Percentiles rank a stretch among this genome's conserved stretches.
Conservation (phyloP, 257 asterid genomes). For the Solanum corneliomulleri region DNA sequence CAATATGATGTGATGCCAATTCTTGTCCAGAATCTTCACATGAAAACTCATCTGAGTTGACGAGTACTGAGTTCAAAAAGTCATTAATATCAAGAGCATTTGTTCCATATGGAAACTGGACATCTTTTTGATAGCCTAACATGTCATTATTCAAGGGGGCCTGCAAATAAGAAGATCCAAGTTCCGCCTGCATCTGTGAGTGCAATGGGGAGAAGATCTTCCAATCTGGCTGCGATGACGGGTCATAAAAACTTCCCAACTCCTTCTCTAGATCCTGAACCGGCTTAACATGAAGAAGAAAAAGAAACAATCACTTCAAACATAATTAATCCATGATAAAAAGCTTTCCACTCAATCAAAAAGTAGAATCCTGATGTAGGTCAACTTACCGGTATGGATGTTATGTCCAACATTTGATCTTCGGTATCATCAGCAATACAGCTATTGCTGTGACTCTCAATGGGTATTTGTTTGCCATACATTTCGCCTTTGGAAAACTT, state of each 20-base stretch:
- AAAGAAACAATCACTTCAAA: background rate
- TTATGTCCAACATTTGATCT: constrained; percentile 15
- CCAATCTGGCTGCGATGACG: constrained; percentile 30
- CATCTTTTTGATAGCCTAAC: constrained; percentile 4
- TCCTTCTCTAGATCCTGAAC: constrained; percentile 52
- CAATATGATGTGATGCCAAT: background rate
- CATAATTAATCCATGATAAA: background rate
- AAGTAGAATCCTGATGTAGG: background rate
- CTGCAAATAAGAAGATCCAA: constrained; percentile 35
- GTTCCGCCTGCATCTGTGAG: constrained; percentile 56
- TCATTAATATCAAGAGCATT: constrained; percentile 30
- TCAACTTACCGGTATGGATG: constrained; percentile 47
- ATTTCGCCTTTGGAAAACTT: constrained; percentile 9
- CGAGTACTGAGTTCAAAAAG: constrained; percentile 48
- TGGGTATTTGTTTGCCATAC: constrained; percentile 21
- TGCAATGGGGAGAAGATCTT: constrained; percentile 59
- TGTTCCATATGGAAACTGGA: constrained; percentile 46
- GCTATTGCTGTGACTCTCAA: constrained; percentile 5
- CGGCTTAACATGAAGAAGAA: constrained; percentile 25
- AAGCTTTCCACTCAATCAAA: background rate
- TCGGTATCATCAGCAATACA: constrained; percentile 11
- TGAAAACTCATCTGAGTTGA: constrained; percentile 38
- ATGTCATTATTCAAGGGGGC: constrained; percentile 14
- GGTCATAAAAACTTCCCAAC: constrained; percentile 26
- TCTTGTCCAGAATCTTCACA: constrained; percentile 8